Evolutionary conservation across 1,284 basidiomycete species (phyloP).

Genomic region (Irpex lacteus): DNA sequence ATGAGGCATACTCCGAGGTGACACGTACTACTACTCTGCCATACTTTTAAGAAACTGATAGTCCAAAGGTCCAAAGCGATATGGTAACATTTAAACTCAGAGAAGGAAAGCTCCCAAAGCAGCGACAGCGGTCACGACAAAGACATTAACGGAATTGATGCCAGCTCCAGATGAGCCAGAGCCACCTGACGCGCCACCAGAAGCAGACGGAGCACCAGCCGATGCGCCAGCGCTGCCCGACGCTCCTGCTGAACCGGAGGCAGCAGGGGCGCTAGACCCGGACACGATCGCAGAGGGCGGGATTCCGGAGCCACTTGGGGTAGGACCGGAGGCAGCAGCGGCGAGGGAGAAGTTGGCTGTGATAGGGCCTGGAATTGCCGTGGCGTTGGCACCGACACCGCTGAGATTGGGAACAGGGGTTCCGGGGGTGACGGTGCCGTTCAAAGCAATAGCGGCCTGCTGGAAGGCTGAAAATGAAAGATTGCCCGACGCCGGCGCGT

Average conservation of each 20-base stretch:
- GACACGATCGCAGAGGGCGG: neutral
- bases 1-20: too few species aligned
- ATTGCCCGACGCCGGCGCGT: conserved; percentile 43
- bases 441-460: conserved; percentile 30
- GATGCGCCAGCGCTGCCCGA: neutral
- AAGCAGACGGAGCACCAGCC: neutral
- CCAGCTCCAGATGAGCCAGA: neutral
- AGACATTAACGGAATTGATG: neutral
- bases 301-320: neutral
- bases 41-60: too few species aligned
- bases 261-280: neutral
- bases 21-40: too few species aligned
- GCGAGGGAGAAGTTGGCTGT: neutral
- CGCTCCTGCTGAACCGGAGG: neutral
- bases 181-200: neutral
- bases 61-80: too few species aligned
- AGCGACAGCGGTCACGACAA: neutral
- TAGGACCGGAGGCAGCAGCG: neutral
- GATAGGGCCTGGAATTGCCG: conserved; percentile 38
- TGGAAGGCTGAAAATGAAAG: conserved; percentile 46
- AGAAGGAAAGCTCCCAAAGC: neutral
- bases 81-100: neutral
- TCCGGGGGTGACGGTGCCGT: conserved; percentile 26
- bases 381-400: conserved; percentile 44
- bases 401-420: conserved; percentile 35